Base-by-base conservation (phyloP, 176 grass and related monocot species). In the Lolium perenne region DNA sequence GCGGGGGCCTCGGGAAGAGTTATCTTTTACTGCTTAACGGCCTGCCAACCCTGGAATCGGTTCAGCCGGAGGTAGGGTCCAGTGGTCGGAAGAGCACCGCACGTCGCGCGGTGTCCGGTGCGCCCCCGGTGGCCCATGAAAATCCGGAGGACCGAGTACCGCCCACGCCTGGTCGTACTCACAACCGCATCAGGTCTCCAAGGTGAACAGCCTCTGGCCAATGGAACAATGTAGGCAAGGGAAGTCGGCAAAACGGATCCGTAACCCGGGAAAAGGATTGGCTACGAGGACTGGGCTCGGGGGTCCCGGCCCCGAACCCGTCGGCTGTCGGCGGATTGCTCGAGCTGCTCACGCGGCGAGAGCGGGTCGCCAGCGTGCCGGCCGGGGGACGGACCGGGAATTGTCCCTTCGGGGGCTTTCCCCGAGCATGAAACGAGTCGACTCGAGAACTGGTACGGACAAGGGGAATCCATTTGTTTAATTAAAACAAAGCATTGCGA, bases 181-280 rank as follows among this genome's bases (percentile, higher is more conserved):
- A 85, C 88, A 86, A 92, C 90, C 92, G 89, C 92, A 91, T 91
- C 86, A 91, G 88, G 85, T 93, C 88, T 93, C 91, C 80, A 90
- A 90, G 91, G 91, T 93, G 87, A 87, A 89, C 80, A 89, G 40
- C 91, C 87, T 89, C 88, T 90, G 77, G 91, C 91, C 88, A 76
- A 90, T 92, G 89, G 89, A 94, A 94, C 76, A 94, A 94, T 91
- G 92, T 94, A 94, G 92, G 92, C 89, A 94, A 94, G 89, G 89
- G 86, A 94, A 94, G 89, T 94, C 68, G 92, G 92, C 89, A 94
- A 94, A 91, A 91, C 47, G 86, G 91, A 90, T 93, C 81, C 70
- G 83, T 89, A 92, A 87, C 62, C n/a, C 61, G 61, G 61, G 23
- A 29, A 64, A 64, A 64, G 23, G 23, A 64, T 64, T 64, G 12